A percentile compares a stretch with the other conserved stretches of the same genome.
These are phyloP conservation scores for Candida palmyrensis DNA, from an alignment of 805 yeast species.

Conservation along the genomic window DNA sequence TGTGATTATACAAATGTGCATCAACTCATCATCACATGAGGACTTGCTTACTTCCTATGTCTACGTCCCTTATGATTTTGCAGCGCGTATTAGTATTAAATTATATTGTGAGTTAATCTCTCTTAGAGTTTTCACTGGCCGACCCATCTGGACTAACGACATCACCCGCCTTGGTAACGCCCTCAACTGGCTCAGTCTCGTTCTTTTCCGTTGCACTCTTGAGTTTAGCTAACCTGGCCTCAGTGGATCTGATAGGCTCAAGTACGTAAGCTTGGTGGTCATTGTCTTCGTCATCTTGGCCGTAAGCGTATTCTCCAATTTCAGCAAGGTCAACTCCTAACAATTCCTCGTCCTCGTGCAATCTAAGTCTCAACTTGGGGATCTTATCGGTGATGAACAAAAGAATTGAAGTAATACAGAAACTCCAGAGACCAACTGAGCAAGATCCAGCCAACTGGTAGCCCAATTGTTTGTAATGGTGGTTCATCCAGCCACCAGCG, in stretches of 20 bases:
- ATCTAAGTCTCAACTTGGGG: conserved; percentile 78
- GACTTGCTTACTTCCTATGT: no score
- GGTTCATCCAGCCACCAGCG: conserved; percentile 85
- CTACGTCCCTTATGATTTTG: no score
- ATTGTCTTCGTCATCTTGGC: conserved; percentile 45
- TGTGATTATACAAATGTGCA: no score
- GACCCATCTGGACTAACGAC: conserved; percentile 8
- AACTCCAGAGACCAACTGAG: conserved; percentile 72
- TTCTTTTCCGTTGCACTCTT: conserved; percentile 19
- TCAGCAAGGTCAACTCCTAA: conserved; percentile 85
- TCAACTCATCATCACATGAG: no score
- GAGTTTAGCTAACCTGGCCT: conserved; percentile 31
- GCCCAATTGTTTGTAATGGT: conserved; percentile 77
- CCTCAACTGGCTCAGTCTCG: conserved; percentile 9
- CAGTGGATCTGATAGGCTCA: conserved; percentile 70
- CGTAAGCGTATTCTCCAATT: conserved; percentile 84
- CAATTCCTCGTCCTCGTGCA: conserved; percentile 81
- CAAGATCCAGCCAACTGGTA: conserved; percentile 79
- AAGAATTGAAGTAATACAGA: conserved; percentile 64
- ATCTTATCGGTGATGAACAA: conserved; percentile 63
- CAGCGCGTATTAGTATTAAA: background rate
- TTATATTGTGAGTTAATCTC: conserved; percentile 1
- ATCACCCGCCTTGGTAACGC: conserved; percentile 11
- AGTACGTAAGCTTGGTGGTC: conserved; percentile 47
- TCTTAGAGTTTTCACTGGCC: conserved; percentile 7